Evolutionary conservation across 805 yeast species (phyloP), one percentile per base, ranked within the genome.

Genomic region (Candida odintsovae): DNA sequence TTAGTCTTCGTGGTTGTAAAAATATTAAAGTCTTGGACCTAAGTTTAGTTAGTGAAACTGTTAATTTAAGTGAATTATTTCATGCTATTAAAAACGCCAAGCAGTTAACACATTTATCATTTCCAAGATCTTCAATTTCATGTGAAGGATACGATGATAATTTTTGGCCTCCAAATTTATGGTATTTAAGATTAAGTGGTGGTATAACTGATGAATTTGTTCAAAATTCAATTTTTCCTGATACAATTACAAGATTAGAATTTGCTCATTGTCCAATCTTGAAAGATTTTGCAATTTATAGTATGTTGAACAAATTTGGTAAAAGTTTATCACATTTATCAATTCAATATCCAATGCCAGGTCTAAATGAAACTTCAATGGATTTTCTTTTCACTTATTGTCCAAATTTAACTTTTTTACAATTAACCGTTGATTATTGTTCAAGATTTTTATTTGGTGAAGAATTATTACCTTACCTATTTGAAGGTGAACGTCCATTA

Each of bases 301-400:
- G 73, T 23, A 66, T 92, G 46, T 65, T 90, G 16, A 66, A 71
- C 28, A 76, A 77, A 40, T 73, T 85, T 40, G 98, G 98, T 1
- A 73, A 70, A 23, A 76, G 80, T 49, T 66, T 92, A 44, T 76
- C 70, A 31, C 72, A 77, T 22, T 68, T 92, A 21, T 75, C 82
- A 40, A 80, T 90, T 21, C 82, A 80, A 50, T 94, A 87, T 58
- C 99, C 99, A 2, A 80, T 92, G 90, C 97, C 96, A 0, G 79
- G 82, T 2, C 67, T 92, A 28, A 71, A 75, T 28, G 80, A 76
- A 10, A 77, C 78, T 50, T 81, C 95, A 0, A 68, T 90, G 55
- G 97, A 94, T 64, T 69, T 74, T 43, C 75, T 87, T 1, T 82
- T 92, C 55, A 65, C 75, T 15, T 80, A 80, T 58, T 92, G 98